Evolutionary conservation across 2,329 filamentous ascomycete genomes (phyloP).

Genomic region (Sporothrix schenckii): DNA sequence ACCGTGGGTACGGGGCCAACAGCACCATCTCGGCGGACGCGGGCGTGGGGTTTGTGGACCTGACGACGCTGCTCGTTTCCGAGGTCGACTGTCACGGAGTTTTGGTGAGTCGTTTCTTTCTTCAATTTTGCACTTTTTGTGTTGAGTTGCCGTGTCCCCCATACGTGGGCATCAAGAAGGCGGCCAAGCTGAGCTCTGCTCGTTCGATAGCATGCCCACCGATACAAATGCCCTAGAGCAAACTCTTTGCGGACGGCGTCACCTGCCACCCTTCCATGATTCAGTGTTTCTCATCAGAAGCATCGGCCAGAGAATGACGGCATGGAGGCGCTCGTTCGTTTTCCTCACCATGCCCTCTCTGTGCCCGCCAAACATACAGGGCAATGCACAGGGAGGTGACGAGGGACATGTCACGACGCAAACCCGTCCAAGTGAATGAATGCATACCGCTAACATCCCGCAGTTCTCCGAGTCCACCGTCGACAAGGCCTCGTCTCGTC

Average conservation of each 20-base stretch:
- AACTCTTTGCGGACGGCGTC: background rate
- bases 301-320: background rate
- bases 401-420: constrained; percentile 50
- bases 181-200: constrained; percentile 50
- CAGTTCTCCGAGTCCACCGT: constrained; percentile 47
- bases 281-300: background rate
- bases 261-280: background rate
- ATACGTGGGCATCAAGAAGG: constrained; percentile 62
- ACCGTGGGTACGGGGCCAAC: constrained; percentile 81
- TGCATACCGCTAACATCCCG: constrained; percentile 17
- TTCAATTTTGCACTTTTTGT: constrained; percentile 31
- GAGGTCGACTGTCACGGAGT: constrained; percentile 63
- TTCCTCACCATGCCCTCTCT: constrained; percentile 5
- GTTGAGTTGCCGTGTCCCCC: background rate
- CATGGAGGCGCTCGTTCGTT: background rate
- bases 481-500: constrained; percentile 40
- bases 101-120: constrained; percentile 45
- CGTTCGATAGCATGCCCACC: constrained; percentile 61
- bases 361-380: constrained; percentile 38
- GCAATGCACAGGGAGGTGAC: constrained; percentile 51
- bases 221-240: constrained; percentile 70
- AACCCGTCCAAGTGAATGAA: too few relatives aligned
- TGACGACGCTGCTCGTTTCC: constrained; percentile 73
- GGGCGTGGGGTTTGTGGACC: constrained; percentile 77
- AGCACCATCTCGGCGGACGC: constrained; percentile 68